A percentile compares a stretch with the other conserved stretches of the same genome.
These are phyloP conservation scores for Styphnolobium japonicum DNA, from an alignment of 306 rosid species.

Conservation along the genomic window DNA sequence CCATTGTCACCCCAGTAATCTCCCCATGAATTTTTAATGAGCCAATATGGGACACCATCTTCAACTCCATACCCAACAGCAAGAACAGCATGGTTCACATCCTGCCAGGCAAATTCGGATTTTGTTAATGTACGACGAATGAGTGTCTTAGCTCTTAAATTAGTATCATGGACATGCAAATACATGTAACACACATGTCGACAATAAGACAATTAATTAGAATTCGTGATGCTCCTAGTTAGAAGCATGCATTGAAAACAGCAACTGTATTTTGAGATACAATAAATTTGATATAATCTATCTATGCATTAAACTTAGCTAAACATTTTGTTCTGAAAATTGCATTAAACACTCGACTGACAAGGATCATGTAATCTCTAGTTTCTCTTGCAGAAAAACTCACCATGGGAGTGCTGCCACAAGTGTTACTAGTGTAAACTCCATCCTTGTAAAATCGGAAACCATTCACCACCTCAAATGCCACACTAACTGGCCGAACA, in stretches of 20 bases:
- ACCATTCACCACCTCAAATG: conserved; percentile 58
- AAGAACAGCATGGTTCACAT: conserved; percentile 96
- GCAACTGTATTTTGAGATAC: neutral
- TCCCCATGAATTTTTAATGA: conserved; percentile 94
- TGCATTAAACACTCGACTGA: neutral
- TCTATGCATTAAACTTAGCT: neutral
- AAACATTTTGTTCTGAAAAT: neutral
- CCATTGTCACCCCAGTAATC: conserved; percentile 78
- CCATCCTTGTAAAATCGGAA: conserved; percentile 71
- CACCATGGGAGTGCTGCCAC: conserved; percentile 74
- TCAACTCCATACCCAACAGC: conserved; percentile 95
- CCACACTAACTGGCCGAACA: conserved; percentile 89
- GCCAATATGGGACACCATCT: conserved; percentile 76
- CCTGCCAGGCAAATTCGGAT: conserved; percentile 52
- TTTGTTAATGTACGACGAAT: neutral
- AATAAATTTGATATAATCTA: neutral
- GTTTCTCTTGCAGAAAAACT: conserved; percentile 23
- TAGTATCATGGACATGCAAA: neutral
- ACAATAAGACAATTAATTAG: neutral
- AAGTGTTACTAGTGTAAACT: conserved; percentile 70
- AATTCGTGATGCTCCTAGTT: neutral
- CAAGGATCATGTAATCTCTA: neutral
- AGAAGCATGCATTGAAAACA: neutral
- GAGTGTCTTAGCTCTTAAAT: neutral
- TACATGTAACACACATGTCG: neutral